Evolutionary conservation across 1,139 yeast species (phyloP), one percentile per base, ranked within the genome.

Genomic region (Trichomonascaceae sp.): DNA sequence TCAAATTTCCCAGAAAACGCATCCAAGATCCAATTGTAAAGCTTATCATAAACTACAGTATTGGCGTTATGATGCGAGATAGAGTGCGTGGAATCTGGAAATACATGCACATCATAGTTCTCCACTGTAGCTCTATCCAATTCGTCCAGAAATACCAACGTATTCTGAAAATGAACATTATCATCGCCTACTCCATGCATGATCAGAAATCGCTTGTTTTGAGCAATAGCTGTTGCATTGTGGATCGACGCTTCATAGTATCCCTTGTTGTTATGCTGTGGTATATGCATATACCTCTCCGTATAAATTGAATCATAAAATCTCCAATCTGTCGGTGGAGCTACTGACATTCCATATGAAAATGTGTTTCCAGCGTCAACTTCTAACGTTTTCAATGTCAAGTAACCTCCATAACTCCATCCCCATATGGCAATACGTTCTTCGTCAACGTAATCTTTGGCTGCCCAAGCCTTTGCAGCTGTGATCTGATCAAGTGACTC

Each of bases 111-210:
- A 63, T 93, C 99, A 67, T 86, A 93, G 69, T 93, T 93, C 61
- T 85, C 90, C 10, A 89, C 80, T 8, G 74, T 75, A 19, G 74
- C 71, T 53, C 78, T 49, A 64, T 89, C 85, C 51, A 93, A 74
- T 55, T 80, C 70, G 68, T 95, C 97, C 20, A 93, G 64, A 44
- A 93, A 72, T 66, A 84, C 80, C 60, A 85, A 76, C 45, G 95
- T 85, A 70, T 93, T 90, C 67, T 90, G 96, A 58, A 90, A 74
- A 70, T 93, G 99, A 22, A 93, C 99, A 69, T 93, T 93, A 67
- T 95, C 99, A 70, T 93, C 99, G 1, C 95, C 95, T 0, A 98
- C 86, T 0, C 99, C 99, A 65, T 93, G 99, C 85, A 91, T 85
- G 5, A 93, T 65, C 58, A 93, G 70, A 65, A 95, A 87, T 59